Percentiles rank a stretch among this genome's conserved stretches.
Conservation (phyloP, 2,329 filamentous ascomycete species). For the Byssothecium circinans region DNA sequence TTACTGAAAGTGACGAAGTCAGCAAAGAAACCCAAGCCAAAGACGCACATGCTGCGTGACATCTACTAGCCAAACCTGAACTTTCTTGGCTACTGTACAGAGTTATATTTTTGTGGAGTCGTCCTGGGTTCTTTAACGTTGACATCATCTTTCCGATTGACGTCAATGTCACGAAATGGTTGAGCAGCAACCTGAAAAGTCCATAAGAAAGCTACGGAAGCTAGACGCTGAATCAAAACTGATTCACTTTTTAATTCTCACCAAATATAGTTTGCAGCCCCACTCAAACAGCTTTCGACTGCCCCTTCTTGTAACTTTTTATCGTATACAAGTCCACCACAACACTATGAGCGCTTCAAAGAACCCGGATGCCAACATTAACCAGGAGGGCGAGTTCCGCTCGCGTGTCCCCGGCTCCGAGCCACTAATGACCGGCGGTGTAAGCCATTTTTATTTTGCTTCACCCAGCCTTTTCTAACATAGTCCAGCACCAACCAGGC, state of each 20-base stretch:
- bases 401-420: conserved; percentile 54
- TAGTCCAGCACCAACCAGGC: conserved; percentile 62
- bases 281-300: neutral
- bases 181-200: neutral
- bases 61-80: too few relatives aligned
- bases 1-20: too few relatives aligned
- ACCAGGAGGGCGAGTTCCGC: conserved; percentile 55
- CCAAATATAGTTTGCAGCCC: too few relatives aligned
- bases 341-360: conserved; percentile 45
- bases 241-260: too few relatives aligned
- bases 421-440: conserved; percentile 49
- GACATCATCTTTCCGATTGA: neutral
- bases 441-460: neutral
- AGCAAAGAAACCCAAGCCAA: too few relatives aligned
- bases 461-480: conserved; percentile 1
- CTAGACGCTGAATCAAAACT: too few relatives aligned
- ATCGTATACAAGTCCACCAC: neutral
- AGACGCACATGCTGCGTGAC: too few relatives aligned
- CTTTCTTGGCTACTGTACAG: too few relatives aligned
- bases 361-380: conserved; percentile 56
- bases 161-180: neutral
- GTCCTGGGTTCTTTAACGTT: too few relatives aligned
- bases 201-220: neutral
- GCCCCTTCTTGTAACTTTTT: neutral
- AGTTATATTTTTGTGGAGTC: too few relatives aligned